These are phyloP conservation scores for Eimeria necatrix DNA, from an alignment of 169 alveolate genomes.

Conservation along the genomic window DNA sequence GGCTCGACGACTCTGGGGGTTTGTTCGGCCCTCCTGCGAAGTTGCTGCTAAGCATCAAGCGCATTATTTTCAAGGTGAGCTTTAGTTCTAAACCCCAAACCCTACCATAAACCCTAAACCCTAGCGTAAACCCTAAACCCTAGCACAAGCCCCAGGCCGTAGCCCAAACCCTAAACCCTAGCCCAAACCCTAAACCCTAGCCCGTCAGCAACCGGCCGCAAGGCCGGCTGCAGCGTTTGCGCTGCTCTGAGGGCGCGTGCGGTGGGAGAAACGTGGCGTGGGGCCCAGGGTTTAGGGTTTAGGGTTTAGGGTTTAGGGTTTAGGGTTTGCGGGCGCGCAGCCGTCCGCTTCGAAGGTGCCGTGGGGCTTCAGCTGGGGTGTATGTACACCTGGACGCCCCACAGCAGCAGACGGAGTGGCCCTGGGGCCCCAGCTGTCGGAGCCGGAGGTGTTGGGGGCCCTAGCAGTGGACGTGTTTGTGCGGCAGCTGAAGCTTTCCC, in stretches of 20 bases:
- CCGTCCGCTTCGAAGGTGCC: conserved; percentile 55
- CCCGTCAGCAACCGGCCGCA: not conserved
- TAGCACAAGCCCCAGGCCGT: not conserved
- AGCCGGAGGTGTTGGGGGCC: conserved; percentile 18
- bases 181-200: not conserved
- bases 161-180: conserved; percentile 13
- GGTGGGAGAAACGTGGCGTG: not conserved
- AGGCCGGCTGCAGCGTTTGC: not conserved
- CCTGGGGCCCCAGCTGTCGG: conserved; percentile 46
- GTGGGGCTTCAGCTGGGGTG: conserved; percentile 37
- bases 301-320: conserved; percentile 51
- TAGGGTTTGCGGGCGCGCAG: conserved; percentile 1
- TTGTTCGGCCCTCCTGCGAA: conserved; percentile 50
- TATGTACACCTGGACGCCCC: not conserved
- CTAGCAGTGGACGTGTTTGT: conserved; percentile 38
- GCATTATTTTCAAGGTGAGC: conserved; percentile 40
- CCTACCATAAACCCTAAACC: conserved; percentile 28
- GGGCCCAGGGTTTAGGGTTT: not conserved
- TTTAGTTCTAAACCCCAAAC: not conserved
- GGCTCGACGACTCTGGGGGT: conserved; percentile 43
- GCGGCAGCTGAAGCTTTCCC: conserved; percentile 37
- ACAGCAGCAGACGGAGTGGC: not conserved
- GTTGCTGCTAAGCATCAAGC: not conserved
- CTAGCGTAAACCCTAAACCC: conserved; percentile 1
- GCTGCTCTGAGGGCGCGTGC: not conserved